Evolutionary conservation across 176 grass and related monocot species (phyloP).

Genomic region (Bonia amplexicaulis): DNA sequence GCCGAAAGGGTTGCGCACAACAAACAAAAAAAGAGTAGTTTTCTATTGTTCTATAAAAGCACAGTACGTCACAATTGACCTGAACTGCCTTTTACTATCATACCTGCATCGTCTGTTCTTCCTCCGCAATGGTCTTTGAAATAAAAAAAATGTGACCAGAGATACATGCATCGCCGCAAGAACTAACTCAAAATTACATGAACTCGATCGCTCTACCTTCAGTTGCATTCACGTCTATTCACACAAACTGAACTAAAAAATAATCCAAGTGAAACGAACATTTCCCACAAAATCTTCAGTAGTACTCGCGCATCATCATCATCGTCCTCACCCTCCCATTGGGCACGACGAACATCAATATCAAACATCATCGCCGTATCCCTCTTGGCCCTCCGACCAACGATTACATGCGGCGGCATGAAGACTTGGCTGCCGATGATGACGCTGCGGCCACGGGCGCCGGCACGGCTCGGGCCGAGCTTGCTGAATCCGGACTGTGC

Average conservation of each 20-base stretch:
- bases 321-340: slow-evolving; percentile 1
- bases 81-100: background rate
- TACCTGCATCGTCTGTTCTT: background rate
- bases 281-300: background rate
- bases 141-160: background rate
- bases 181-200: background rate
- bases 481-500: background rate
- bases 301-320: slow-evolving; percentile 10
- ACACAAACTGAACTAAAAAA: background rate
- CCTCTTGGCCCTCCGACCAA: slow-evolving; percentile 31
- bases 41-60: background rate
- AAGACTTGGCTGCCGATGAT: slow-evolving; percentile 30
- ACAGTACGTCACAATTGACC: background rate
- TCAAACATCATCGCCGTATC: slow-evolving; percentile 2
- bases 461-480: background rate
- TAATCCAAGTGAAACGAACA: background rate
- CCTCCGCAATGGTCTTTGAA: background rate
- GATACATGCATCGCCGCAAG: background rate
- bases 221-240: background rate
- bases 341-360: slow-evolving; percentile 10
- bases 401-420: slow-evolving; percentile 41
- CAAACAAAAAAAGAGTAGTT: background rate
- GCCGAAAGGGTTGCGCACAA: background rate
- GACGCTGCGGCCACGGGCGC: slow-evolving; percentile 9
- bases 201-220: background rate